A percentile compares a stretch with the other conserved stretches of the same genome.
Evolutionary conservation across 495 filamentous ascomycete species (phyloP).

Genomic region (Penicillium steckii): DNA sequence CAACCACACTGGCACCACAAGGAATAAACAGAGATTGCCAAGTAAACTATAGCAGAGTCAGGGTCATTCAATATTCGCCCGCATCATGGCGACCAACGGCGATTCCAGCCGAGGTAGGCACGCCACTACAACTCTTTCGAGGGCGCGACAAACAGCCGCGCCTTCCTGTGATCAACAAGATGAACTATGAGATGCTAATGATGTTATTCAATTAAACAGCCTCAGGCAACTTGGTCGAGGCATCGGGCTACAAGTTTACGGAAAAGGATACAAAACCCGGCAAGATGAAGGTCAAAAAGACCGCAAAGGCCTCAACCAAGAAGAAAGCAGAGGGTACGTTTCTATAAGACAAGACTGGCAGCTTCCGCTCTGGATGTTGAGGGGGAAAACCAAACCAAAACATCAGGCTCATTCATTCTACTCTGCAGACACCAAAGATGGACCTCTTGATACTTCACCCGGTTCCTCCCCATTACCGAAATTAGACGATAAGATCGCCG

Average conservation of each 20-base stretch:
- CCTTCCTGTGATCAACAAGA: neutral
- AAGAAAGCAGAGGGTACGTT: slow-evolving; percentile 52
- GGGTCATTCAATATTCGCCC: neutral
- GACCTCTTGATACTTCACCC: slow-evolving; percentile 31
- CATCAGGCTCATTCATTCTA: neutral
- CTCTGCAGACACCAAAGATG: slow-evolving; percentile 26
- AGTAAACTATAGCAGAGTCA: neutral
- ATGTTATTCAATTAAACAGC: slow-evolving; percentile 12
- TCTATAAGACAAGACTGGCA: slow-evolving; percentile 3
- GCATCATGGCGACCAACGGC: slow-evolving; percentile 42
- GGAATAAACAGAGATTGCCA: slow-evolving; percentile 1
- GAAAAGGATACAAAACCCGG: slow-evolving; percentile 63
- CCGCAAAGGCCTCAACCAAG: slow-evolving; percentile 52
- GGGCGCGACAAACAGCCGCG: slow-evolving; percentile 6
- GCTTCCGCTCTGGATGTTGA: neutral
- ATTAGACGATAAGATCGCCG: slow-evolving; percentile 64
- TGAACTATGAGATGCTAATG: slow-evolving; percentile 14
- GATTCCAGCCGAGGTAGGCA: slow-evolving; percentile 36
- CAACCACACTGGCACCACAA: neutral
- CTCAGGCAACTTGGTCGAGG: slow-evolving; percentile 47
- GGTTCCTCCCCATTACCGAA: slow-evolving; percentile 64
- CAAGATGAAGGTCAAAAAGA: slow-evolving; percentile 69
- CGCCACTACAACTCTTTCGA: slow-evolving; percentile 1
- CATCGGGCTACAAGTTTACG: slow-evolving; percentile 49
- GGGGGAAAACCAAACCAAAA: too few relatives aligned